A percentile compares a stretch with the other conserved stretches of the same genome.
These are phyloP conservation scores for Babesia bovis DNA, from an alignment of 169 alveolate species.

Conservation along the genomic window DNA sequence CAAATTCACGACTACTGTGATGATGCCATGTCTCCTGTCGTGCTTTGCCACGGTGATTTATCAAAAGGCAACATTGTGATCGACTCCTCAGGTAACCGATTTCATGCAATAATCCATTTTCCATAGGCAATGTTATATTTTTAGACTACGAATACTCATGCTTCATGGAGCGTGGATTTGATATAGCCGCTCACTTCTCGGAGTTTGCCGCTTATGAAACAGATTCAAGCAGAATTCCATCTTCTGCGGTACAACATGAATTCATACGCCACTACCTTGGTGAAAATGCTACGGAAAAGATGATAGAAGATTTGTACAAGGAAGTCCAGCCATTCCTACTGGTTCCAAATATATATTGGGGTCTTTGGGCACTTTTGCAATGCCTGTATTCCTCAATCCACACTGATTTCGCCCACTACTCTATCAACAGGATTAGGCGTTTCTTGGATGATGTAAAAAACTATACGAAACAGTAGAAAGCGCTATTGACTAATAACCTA, in stretches of 20 bases:
- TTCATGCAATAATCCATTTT: neutral
- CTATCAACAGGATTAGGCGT: conserved; percentile 46
- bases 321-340: conserved; percentile 75
- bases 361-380: conserved; percentile 73
- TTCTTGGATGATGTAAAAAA: conserved; percentile 5
- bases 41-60: conserved; percentile 75
- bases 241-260: conserved; percentile 41
- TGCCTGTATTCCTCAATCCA: conserved; percentile 66
- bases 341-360: conserved; percentile 73
- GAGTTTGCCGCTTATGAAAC: conserved; percentile 69
- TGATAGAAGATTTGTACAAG: conserved; percentile 9
- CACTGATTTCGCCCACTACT: conserved; percentile 65
- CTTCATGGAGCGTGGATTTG: conserved; percentile 77
- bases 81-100: conserved; percentile 19
- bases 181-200: conserved; percentile 73
- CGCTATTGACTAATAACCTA: neutral
- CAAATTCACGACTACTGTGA: conserved; percentile 63
- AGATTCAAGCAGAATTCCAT: conserved; percentile 63
- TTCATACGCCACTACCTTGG: conserved; percentile 46
- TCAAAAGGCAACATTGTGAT: conserved; percentile 68
- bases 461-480: neutral
- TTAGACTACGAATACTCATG: conserved; percentile 77
- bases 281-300: neutral
- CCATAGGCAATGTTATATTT: conserved; percentile 47
- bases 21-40: conserved; percentile 70